Evolutionary conservation across 176 grass and related monocot genomes (phyloP), one percentile per base, ranked within the genome.

Genomic region (Thalia dealbata): DNA sequence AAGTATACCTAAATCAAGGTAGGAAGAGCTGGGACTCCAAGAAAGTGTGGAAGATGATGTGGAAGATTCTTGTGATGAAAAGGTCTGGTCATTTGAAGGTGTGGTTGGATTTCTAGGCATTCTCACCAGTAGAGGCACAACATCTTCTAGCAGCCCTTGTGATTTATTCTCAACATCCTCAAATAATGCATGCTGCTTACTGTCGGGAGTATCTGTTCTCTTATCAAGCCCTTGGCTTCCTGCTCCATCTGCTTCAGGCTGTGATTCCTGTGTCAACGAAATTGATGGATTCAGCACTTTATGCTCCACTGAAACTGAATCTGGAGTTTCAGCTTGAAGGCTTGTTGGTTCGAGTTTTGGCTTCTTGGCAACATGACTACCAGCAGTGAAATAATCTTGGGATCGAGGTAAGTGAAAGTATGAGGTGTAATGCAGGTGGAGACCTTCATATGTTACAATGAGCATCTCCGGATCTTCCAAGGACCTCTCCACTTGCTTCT

Each of bases 401-500:
- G 58, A 22, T n/a, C 42, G 56, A 25, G 58, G 23, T 46, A 62
- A 14, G 41, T 63, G 23, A 58, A 63, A 75, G 24, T 75, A n/a
- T 12, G 73, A 75, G 35, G 41, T 46, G 9, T 50, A 75, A 21
- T 75, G 58, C 10, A 63, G 73, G 58, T 75, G 73, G 56, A 75
- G 58, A 19, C 58, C 73, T 75, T 75, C 73, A 27, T 75, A 75
- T 4, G 55, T 63, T 24, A 75, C 38, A 44, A 48, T 48, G 11
- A 75, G 35, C 13, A 19, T 62, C 55, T 75, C 73, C 62, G 58
- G 73, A 75, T 75, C 58, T 46, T 75, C 58, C 22, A n/a, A 45
- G n/a, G 58, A 75, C 58, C 23, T 75, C 55, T 75, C 73, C 24
- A 75, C 73, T 75, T 75, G 73, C 38, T 75, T 75, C 73, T 75